Conservation (phyloP, 2,329 filamentous ascomycete species). For the Celoporthe dispersa region DNA sequence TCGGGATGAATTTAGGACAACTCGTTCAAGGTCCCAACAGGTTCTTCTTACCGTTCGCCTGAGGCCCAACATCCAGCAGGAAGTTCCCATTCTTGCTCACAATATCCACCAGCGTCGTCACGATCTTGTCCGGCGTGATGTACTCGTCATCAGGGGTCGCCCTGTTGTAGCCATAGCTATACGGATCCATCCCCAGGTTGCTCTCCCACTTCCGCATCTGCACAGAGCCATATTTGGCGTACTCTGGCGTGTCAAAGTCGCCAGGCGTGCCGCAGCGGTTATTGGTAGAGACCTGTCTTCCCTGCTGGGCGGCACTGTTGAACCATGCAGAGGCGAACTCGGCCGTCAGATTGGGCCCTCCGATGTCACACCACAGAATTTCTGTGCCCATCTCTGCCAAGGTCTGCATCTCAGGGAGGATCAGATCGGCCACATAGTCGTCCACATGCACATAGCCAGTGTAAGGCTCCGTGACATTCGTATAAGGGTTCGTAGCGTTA, state of each 20-base stretch:
- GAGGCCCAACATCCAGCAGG: constrained; percentile 36
- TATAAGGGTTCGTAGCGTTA: constrained; percentile 49
- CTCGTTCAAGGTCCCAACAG: too few relatives aligned
- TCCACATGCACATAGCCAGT: constrained; percentile 47
- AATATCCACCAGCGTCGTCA: constrained; percentile 36
- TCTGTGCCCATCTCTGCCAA: constrained; percentile 48
- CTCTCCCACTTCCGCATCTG: constrained; percentile 32
- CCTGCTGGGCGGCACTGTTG: constrained; percentile 40
- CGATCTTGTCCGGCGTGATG: constrained; percentile 33
- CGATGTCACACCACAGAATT: constrained; percentile 54
- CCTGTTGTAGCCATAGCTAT: constrained; percentile 32
- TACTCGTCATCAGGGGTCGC: constrained; percentile 32
- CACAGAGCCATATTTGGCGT: constrained; percentile 28
- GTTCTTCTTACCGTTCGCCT: constrained; percentile 25
- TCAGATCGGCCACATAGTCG: constrained; percentile 47
- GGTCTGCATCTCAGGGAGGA: constrained; percentile 49
- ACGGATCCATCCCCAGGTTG: constrained; percentile 32
- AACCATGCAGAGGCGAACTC: constrained; percentile 48
- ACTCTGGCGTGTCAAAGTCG: constrained; percentile 33
- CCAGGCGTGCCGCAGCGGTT: constrained; percentile 30
- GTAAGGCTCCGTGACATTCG: constrained; percentile 46
- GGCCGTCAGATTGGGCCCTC: constrained; percentile 47
- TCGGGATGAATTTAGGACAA: too few relatives aligned
- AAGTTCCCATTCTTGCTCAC: constrained; percentile 40
- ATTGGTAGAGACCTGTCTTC: constrained; percentile 25